Conservation (phyloP, 2,329 filamentous ascomycete species). For the Pseudonectria buxi region DNA sequence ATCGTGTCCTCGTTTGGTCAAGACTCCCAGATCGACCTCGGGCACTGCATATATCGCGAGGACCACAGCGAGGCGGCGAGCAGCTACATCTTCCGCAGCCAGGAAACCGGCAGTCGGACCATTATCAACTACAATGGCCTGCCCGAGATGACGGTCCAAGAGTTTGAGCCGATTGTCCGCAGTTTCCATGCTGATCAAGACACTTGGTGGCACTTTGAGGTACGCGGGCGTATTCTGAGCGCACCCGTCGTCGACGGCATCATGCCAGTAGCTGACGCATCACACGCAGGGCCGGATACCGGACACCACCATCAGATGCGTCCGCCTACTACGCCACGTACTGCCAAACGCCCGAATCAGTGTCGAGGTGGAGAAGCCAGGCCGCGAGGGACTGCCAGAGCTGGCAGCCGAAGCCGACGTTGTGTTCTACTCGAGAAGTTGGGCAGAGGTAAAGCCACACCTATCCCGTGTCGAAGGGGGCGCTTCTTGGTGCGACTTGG, state of each 20-base stretch:
- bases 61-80: conserved; percentile 52
- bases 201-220: conserved; percentile 69
- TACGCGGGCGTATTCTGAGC: conserved; percentile 23
- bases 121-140: conserved; percentile 65
- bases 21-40: conserved; percentile 38
- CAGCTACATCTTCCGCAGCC: conserved; percentile 62
- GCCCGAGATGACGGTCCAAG: conserved; percentile 57
- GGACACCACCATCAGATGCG: conserved; percentile 52
- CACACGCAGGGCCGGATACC: conserved; percentile 54
- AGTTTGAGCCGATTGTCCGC: conserved; percentile 46
- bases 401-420: conserved; percentile 59
- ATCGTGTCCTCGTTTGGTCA: conserved; percentile 49
- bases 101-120: conserved; percentile 54
- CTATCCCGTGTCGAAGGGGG: neutral
- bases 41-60: conserved; percentile 53
- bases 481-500: too few species aligned
- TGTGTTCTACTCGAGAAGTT: conserved; percentile 66
- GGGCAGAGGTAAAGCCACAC: conserved; percentile 53
- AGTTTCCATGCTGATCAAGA: conserved; percentile 29
- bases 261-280: conserved; percentile 8
- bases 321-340: conserved; percentile 44
- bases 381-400: conserved; percentile 49
- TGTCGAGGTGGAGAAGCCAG: conserved; percentile 67
- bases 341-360: conserved; percentile 48
- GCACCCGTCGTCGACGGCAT: neutral